A percentile compares a stretch with the other conserved stretches of the same genome.
Conservation (phyloP, 306 rosid species). For the Mimosa pudica region DNA sequence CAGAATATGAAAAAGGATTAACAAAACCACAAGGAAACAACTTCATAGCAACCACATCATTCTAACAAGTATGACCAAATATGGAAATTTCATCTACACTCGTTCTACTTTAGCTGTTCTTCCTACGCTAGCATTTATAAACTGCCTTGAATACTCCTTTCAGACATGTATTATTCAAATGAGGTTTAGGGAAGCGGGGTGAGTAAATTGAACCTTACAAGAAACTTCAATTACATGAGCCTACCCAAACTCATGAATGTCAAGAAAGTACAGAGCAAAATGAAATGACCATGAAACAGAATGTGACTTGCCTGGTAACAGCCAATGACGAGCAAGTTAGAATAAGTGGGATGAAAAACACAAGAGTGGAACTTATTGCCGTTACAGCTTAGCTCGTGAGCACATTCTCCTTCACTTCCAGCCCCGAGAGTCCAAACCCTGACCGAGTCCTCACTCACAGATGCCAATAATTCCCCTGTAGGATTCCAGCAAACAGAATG, state of each 20-base stretch:
- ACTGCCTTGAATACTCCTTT: neutral
- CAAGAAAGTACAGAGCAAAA: neutral
- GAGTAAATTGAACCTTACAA: neutral
- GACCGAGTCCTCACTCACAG: slow-evolving; percentile 96
- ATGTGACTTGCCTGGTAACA: slow-evolving; percentile 82
- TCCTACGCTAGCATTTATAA: neutral
- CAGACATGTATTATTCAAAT: neutral
- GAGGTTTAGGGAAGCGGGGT: neutral
- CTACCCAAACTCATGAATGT: neutral
- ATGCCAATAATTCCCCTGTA: slow-evolving; percentile 87
- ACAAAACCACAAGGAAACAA: slow-evolving; percentile 5
- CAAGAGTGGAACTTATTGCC: slow-evolving; percentile 87
- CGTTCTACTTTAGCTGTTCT: no score
- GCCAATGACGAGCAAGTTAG: slow-evolving; percentile 86
- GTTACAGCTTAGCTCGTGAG: slow-evolving; percentile 86
- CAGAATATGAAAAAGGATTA: neutral
- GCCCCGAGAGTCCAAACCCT: slow-evolving; percentile 90
- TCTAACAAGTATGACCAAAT: neutral
- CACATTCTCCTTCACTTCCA: slow-evolving; percentile 81
- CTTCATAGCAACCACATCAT: neutral
- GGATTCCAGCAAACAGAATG: slow-evolving; percentile 93
- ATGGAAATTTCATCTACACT: neutral
- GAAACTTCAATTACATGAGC: neutral
- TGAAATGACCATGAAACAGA: neutral
- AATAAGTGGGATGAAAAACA: slow-evolving; percentile 85